A percentile compares a stretch with the other conserved stretches of the same genome.
Evolutionary conservation across 2,329 filamentous ascomycete genomes (phyloP).

Genomic region (Ceratocystis cubensis): DNA sequence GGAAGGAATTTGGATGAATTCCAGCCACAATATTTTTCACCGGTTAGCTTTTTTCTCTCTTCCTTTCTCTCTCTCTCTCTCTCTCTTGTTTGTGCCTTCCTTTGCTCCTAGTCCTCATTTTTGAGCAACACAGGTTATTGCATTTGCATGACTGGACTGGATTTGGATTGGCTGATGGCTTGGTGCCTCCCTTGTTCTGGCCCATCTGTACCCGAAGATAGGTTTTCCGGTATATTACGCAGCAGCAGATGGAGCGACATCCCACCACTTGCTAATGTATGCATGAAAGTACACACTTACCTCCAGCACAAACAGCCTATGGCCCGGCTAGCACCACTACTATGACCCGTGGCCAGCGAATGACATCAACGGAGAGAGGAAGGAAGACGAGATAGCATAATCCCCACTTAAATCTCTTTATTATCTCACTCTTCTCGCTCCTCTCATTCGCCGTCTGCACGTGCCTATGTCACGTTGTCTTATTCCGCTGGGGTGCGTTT

Average conservation of each 20-base stretch:
- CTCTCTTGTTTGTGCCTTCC: too few relatives aligned
- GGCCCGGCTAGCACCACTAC: too few relatives aligned
- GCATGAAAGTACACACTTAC: too few relatives aligned
- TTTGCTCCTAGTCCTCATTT: not conserved
- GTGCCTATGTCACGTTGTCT: conserved; percentile 8
- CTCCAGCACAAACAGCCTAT: too few relatives aligned
- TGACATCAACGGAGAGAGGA: not conserved
- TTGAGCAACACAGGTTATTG: not conserved
- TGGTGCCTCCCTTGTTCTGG: too few relatives aligned
- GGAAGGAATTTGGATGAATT: not conserved
- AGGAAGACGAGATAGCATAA: not conserved
- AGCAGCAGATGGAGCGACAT: too few relatives aligned
- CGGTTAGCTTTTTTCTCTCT: too few relatives aligned
- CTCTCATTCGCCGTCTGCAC: not conserved
- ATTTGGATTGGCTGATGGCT: not conserved
- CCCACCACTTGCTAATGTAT: too few relatives aligned
- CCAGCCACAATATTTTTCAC: not conserved
- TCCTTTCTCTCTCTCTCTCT: too few relatives aligned
- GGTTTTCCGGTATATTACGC: too few relatives aligned
- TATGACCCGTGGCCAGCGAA: not conserved
- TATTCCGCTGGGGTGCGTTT: not conserved
- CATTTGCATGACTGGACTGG: not conserved
- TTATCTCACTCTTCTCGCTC: not conserved
- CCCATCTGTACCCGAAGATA: too few relatives aligned
- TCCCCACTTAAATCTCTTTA: not conserved